Evolutionary conservation across 495 filamentous ascomycete genomes (phyloP).

Genomic region (Darksidea phi): DNA sequence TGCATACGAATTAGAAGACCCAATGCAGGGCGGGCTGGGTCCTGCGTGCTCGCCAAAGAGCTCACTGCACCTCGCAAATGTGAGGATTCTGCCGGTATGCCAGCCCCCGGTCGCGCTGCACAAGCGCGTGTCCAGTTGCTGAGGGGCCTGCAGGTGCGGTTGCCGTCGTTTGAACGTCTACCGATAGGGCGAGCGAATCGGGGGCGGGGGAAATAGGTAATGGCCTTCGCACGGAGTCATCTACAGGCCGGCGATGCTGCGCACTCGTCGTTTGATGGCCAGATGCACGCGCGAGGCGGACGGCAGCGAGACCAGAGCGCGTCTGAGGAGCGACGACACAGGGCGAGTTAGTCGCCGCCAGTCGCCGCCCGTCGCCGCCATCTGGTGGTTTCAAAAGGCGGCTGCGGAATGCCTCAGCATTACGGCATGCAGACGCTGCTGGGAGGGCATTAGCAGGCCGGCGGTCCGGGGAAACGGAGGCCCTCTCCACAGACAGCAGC

Average conservation of each 20-base stretch:
- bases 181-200: constrained; percentile 27
- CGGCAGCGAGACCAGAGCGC: no score
- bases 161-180: constrained; percentile 9
- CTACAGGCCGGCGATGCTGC: constrained; percentile 23
- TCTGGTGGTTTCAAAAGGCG: constrained; percentile 22
- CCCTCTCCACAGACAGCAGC: constrained; percentile 16
- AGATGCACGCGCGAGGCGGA: not conserved
- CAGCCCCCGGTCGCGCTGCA: constrained; percentile 8
- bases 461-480: constrained; percentile 28
- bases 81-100: constrained; percentile 33
- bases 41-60: constrained; percentile 9
- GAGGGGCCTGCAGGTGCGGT: constrained; percentile 1
- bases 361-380: no score
- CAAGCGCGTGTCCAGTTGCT: constrained; percentile 12
- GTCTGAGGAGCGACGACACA: constrained; percentile 7
- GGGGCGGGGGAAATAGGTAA: not conserved
- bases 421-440: not conserved
- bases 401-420: not conserved
- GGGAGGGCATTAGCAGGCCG: not conserved
- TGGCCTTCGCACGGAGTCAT: constrained; percentile 16
- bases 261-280: not conserved
- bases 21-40: not conserved
- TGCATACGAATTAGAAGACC: not conserved
- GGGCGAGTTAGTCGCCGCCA: constrained; percentile 29
- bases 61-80: constrained; percentile 12